Evolutionary conservation across 2,329 filamentous ascomycete genomes (phyloP).

Genomic region (Monilinia laxa): DNA sequence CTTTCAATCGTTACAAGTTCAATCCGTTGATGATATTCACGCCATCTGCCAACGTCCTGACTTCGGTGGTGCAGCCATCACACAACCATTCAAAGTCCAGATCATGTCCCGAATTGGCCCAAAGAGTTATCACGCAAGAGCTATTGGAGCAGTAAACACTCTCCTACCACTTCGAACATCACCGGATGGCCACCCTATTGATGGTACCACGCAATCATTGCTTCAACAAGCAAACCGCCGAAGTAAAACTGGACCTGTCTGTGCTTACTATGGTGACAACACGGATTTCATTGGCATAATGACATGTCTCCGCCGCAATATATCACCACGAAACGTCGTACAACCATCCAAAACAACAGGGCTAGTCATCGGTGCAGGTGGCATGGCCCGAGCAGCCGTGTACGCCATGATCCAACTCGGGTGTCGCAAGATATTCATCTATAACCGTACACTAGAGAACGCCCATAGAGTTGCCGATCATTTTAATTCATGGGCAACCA

Average conservation of each 20-base stretch:
- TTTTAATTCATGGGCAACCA: slow-evolving; percentile 54
- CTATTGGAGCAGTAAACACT: slow-evolving; percentile 76
- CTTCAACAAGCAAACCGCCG: slow-evolving; percentile 49
- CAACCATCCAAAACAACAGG: slow-evolving; percentile 49
- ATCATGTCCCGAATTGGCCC: slow-evolving; percentile 64
- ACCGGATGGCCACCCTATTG: slow-evolving; percentile 45
- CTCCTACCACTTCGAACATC: slow-evolving; percentile 63
- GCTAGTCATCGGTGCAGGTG: slow-evolving; percentile 64
- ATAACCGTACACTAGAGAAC: slow-evolving; percentile 65
- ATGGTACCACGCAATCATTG: slow-evolving; percentile 46
- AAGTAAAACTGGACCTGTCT: slow-evolving; percentile 64
- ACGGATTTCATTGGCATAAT: slow-evolving; percentile 80
- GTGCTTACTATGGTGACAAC: slow-evolving; percentile 73
- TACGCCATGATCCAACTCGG: slow-evolving; percentile 78
- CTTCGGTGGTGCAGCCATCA: slow-evolving; percentile 72
- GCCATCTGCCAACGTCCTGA: slow-evolving; percentile 62
- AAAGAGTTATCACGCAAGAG: slow-evolving; percentile 68
- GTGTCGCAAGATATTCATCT: slow-evolving; percentile 72
- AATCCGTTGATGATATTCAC: slow-evolving; percentile 61
- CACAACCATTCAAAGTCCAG: slow-evolving; percentile 72
- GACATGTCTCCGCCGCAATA: slow-evolving; percentile 67
- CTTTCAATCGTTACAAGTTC: slow-evolving; percentile 64
- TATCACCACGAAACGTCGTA: slow-evolving; percentile 70
- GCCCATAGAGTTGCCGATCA: slow-evolving; percentile 67
- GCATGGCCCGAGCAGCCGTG: slow-evolving; percentile 75